These are phyloP conservation scores for Pseudoperonospora humuli DNA, from an alignment of 352 stramenopile species.

Conservation along the genomic window DNA sequence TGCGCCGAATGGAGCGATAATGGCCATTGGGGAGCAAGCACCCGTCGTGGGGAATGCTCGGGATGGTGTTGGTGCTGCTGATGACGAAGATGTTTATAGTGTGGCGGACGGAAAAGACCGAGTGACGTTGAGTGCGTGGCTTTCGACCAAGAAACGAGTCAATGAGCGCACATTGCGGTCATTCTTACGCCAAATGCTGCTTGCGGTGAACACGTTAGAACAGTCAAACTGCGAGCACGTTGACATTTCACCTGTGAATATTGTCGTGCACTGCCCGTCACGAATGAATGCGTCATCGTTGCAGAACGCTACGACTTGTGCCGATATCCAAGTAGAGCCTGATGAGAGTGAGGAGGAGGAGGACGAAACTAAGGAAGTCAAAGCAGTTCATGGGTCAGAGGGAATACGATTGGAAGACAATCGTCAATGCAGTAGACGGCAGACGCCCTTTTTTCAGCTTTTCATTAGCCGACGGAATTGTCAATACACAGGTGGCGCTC, in stretches of 20 bases:
- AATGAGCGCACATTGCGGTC: conserved; percentile 36
- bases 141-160: conserved; percentile 21
- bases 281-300: not conserved
- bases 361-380: conserved; percentile 2
- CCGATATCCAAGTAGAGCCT: conserved; percentile 4
- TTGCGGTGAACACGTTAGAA: conserved; percentile 54
- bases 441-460: conserved; percentile 27
- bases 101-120: conserved; percentile 28
- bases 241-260: conserved; percentile 46
- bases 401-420: not conserved
- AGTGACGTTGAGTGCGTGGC: conserved; percentile 36
- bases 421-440: conserved; percentile 1
- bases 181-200: conserved; percentile 53
- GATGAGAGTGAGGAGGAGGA: conserved; percentile 11
- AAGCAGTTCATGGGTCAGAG: conserved; percentile 2
- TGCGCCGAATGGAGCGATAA: conserved; percentile 1
- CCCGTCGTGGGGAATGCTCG: conserved; percentile 5
- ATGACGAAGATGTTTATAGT: conserved; percentile 37
- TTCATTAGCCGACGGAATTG: conserved; percentile 30
- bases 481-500: conserved; percentile 5
- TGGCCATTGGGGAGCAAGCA: not conserved
- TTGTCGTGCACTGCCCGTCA: conserved; percentile 33
- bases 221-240: conserved; percentile 29
- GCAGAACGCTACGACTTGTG: not conserved
- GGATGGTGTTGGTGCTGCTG: conserved; percentile 13